Evolutionary conservation across 768 basidiomycete genomes (phyloP), one percentile per base, ranked within the genome.

Genomic region (Fomitopsis serialis): DNA sequence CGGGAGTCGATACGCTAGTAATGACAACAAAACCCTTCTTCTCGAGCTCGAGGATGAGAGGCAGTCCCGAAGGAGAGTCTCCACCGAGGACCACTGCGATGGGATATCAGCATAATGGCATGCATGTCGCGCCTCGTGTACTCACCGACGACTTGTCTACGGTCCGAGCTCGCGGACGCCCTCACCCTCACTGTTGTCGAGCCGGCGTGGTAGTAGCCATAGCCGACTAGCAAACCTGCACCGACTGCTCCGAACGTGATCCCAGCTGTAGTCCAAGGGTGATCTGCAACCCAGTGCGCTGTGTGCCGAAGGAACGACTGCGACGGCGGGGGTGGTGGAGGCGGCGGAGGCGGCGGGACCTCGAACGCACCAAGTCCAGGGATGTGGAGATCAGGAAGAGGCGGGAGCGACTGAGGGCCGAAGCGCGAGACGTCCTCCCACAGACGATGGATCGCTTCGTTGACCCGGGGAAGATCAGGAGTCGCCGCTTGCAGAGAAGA

Each of bases 401-500:
- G 51, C 21, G 75, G 69, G 12, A 74, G 54, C n/a, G 67, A 66
- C 55, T 72, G 68, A 17, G 87, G 89, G 22, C 91, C 89, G 66
- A 88, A 91, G 53, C 91, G 84, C 45, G 87, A 78, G 56, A 93
- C 80, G 63, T 93, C 90, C 22, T 80, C 68, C 86, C 87, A 91
- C 52, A 92, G 73, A 23, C 82, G 78, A 58, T 87, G 78, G 21
- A 84, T 68, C 27, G 81, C 77, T 55, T 89, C 85, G 53, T 80
- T 79, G 45, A 89, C 71, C 58, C 76, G 80, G 37, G 84, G 81
- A 44, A 89, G 70, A 60, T 81, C 80, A 27, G 80, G 74, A 0
- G 81, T 78, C 4, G 79, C 83, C 15, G 79, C 71, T 42, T 78
- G 70, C 22, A 85, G 62, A 11, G 84, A 79, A 29, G 78, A 69